A percentile compares a stretch with the other conserved stretches of the same genome.
phyloP scores from a whole-genome alignment of 805 yeast genomes.

The Ogataea thermomethanolica region DNA sequence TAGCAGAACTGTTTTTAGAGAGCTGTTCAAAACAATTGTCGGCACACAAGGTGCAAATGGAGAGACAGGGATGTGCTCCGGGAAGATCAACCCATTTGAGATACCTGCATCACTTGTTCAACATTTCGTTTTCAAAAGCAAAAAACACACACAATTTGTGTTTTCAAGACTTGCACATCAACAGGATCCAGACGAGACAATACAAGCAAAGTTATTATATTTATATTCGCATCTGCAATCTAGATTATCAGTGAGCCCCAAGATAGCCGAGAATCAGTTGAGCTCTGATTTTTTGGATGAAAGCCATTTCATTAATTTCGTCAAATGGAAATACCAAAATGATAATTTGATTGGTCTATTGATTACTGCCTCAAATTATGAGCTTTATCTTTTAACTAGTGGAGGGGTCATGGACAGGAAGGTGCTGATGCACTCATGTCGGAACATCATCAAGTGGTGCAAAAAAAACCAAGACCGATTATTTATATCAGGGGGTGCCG shows the following conservation, averaged over 20 bases:
- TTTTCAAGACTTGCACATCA: slow-evolving; percentile 26
- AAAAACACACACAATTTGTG: slow-evolving; percentile 59
- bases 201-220: slow-evolving; percentile 26
- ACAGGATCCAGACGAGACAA: slow-evolving; percentile 16
- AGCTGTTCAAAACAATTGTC: slow-evolving; percentile 27
- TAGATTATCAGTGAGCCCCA: not conserved
- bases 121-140: slow-evolving; percentile 81
- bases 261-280: slow-evolving; percentile 15
- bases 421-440: slow-evolving; percentile 57
- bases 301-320: slow-evolving; percentile 23
- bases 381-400: slow-evolving; percentile 53
- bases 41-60: slow-evolving; percentile 31
- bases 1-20: slow-evolving; percentile 32
- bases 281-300: slow-evolving; percentile 13
- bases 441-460: slow-evolving; percentile 72
- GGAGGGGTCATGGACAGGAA: slow-evolving; percentile 56
- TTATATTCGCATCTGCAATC: slow-evolving; percentile 29
- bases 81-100: slow-evolving; percentile 45
- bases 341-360: slow-evolving; percentile 27
- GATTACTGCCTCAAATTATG: slow-evolving; percentile 42
- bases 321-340: slow-evolving; percentile 26
- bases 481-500: slow-evolving; percentile 73
- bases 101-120: slow-evolving; percentile 57
- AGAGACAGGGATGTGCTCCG: slow-evolving; percentile 28
- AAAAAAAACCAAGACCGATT: slow-evolving; percentile 63